Evolutionary conservation across 2,329 filamentous ascomycete species (phyloP), one percentile per base, ranked within the genome.

Genomic region (Ceratocystis diversiconidia): DNA sequence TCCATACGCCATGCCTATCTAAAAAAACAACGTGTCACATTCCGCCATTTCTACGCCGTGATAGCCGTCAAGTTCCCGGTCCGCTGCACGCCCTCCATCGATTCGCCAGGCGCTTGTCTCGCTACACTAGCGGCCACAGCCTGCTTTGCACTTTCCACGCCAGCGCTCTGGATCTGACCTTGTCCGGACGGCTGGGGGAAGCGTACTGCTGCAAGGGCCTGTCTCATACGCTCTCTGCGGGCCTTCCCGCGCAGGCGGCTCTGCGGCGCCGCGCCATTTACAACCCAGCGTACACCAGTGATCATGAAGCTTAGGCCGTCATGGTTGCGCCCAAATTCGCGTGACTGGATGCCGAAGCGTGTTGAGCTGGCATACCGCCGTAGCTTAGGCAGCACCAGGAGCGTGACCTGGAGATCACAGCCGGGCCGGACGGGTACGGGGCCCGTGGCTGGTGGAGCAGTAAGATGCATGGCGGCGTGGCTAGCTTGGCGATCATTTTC

Each of bases 261-360:
- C 71, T 84, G 81, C 66, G 76, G 81, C 69, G 79, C 80, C 0
- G 83, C 87, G 12, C 94, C 91, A 69, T 84, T 82, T 69, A 89
- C 86, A 0, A 96, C 89, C 86, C 92, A 97, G 63, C 90, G 85
- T 10, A 96, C 82, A 63, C 85, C 84, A 68, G 85, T 80, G 61
- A 99, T 83, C 80, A 88, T 90, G 75, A 89, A 97, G 73, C 91
- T 96, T 74, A 96, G 83, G 2, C 92, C 92, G 70, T 95, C 91
- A 72, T 96, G 91, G 30, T 77, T 80, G 28, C 81, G 82, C 5
- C 85, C 87, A 80, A 91, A 96, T 67, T 87, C 84, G 32, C 91
- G 85, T 69, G 89, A 95, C 70, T 85, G 86, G 66, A 99, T 83
- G 2, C 92, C 92, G 71, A 88, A 90, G 55, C 90, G 82, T 0